A percentile compares a stretch with the other conserved stretches of the same genome.
These are phyloP conservation scores for Diaporthe humulicola DNA, from an alignment of 2,329 filamentous ascomycete genomes.

Conservation along the genomic window DNA sequence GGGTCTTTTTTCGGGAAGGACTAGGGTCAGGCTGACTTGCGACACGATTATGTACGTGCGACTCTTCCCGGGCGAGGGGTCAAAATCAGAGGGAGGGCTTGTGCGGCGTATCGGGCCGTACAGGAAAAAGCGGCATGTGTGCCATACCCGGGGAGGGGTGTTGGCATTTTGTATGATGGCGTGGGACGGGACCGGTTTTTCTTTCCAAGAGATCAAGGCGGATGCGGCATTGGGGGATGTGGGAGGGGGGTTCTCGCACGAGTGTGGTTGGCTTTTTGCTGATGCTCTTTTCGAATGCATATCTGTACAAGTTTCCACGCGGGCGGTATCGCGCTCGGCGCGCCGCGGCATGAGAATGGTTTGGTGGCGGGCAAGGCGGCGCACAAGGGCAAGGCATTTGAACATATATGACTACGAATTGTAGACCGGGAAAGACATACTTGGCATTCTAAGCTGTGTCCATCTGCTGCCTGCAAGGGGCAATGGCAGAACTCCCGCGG, in stretches of 20 bases:
- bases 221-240: not conserved
- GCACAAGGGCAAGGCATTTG: constrained; percentile 29
- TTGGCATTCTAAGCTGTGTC: constrained; percentile 16
- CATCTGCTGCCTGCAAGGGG: not conserved
- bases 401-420: constrained; percentile 13
- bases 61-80: not conserved
- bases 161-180: constrained; percentile 13
- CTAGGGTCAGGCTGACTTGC: not conserved
- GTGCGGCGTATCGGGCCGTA: not conserved
- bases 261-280: constrained; percentile 15
- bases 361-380: not conserved
- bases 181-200: not conserved
- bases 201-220: not conserved
- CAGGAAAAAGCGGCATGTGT: not conserved
- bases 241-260: not conserved
- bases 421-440: constrained; percentile 27
- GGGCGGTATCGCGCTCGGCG: constrained; percentile 15
- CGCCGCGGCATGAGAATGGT: not conserved
- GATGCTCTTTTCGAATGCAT: constrained; percentile 25
- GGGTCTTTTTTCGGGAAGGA: not conserved
- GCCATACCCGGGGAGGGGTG: not conserved
- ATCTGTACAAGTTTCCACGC: constrained; percentile 31
- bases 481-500: not conserved
- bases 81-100: not conserved
- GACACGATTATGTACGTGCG: not conserved